Conservation (phyloP, 768 basidiomycete genomes). For the Tulasnella sp. region DNA sequence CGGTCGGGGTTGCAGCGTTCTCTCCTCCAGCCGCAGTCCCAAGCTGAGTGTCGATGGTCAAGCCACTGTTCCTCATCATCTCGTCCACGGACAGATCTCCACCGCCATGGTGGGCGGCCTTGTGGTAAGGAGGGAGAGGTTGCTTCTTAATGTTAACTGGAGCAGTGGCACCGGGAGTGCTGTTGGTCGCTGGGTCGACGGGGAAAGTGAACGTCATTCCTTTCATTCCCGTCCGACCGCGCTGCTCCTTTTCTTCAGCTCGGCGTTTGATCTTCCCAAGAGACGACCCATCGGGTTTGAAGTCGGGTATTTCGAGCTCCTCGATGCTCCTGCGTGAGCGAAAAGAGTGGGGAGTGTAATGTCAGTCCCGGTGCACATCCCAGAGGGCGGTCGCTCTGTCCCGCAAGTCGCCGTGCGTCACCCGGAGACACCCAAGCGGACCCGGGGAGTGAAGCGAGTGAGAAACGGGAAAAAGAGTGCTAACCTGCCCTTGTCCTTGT, state of each 20-base stretch:
- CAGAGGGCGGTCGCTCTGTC: not conserved
- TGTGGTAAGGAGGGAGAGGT: not conserved
- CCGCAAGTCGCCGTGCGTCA: not conserved
- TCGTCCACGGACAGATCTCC: not conserved
- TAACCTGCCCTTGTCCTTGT: conserved; percentile 84
- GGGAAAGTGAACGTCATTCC: conserved; percentile 88
- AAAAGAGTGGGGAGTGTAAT: not conserved
- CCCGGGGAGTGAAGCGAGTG: not conserved
- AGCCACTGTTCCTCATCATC: not conserved
- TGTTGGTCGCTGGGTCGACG: conserved; percentile 48
- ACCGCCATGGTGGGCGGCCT: not conserved
- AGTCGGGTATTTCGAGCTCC: conserved; percentile 75
- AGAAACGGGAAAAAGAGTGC: conserved; percentile 24
- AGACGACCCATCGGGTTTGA: conserved; percentile 57
- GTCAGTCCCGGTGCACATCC: not conserved
- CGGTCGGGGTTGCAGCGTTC: conserved; percentile 18
- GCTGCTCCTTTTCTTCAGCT: conserved; percentile 70
- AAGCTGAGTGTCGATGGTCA: conserved; percentile 10
- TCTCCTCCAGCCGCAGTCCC: not conserved
- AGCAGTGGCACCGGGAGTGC: conserved; percentile 11
- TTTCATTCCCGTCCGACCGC: conserved; percentile 45
- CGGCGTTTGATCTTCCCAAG: conserved; percentile 71
- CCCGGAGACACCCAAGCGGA: not conserved
- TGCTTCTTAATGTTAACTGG: conserved; percentile 2
- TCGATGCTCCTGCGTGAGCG: conserved; percentile 53